Evolutionary conservation across 352 stramenopile genomes (phyloP), one percentile per base, ranked within the genome.

Genomic region (Pythium sp.): DNA sequence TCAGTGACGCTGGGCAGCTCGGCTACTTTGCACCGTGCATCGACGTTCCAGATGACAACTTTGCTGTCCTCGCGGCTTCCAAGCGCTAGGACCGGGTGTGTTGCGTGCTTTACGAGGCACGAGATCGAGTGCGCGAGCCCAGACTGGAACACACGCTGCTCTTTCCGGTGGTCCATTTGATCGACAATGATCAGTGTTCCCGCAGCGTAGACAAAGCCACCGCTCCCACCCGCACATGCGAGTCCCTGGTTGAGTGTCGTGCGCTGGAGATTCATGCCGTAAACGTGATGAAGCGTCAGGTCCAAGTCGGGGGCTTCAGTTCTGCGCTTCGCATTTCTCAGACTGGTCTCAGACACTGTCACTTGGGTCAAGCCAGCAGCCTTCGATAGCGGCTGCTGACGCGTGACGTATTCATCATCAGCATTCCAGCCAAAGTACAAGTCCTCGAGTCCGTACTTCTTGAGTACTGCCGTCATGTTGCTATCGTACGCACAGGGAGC

Each of bases 261-360:
- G 1, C 64, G 58, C 3, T 56, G 56, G 47, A 88, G 67, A 43
- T 92, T 92, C 9, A 90, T 71, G 24, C 84, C 84, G 38, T 81
- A 76, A 7, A 82, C 79, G 36, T 71, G 73, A 0, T 63, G 72
- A 4, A 90, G 53, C 1, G 77, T 77, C n/a, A 92, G 74, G n/a
- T 87, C 77, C 47, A 92, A 49, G 72, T 90, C 80, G 0, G 84
- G 80, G 0, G 82, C 82, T 62, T 92, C 82, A 0, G 75, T 84
- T 11, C 72, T 32, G 54, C 54, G 70, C 67, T 59, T 69, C 30
- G 56, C 70, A 30, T 62, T 72, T 46, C 54, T 67, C 72, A 46
- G 68, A 71, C 30, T 73, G 28, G 22, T 59, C 22, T 53, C 73
- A 49, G 62, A 77, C 14, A 59, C 67, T 2, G 63, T 49, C 34